Conservation (phyloP, 257 asterid genomes). For the Fraxinus pennsylvanica region DNA sequence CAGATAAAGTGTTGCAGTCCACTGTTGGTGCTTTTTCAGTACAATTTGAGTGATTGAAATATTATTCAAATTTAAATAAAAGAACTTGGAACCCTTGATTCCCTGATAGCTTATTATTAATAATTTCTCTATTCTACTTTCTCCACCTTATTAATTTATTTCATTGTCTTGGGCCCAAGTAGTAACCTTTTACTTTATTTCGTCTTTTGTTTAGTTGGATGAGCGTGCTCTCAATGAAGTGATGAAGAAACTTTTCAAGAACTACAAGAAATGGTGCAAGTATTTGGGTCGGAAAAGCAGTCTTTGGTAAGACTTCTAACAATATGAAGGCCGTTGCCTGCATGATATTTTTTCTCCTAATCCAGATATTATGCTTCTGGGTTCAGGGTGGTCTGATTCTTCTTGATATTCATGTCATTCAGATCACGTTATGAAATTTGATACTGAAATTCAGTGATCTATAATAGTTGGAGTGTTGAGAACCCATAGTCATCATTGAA, state of each 20-base stretch:
- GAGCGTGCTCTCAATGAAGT: constrained; percentile 97
- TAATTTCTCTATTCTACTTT: background rate
- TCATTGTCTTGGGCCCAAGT: constrained; percentile 10
- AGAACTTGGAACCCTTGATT: background rate
- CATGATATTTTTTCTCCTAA: constrained; percentile 15
- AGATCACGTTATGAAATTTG: constrained; percentile 16
- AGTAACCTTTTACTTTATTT: background rate
- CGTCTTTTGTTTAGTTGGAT: constrained; percentile 64
- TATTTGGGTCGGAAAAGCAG: constrained; percentile 96
- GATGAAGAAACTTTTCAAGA: constrained; percentile 97
- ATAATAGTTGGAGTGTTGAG: background rate
- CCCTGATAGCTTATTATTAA: background rate
- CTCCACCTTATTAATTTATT: background rate
- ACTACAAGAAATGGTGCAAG: constrained; percentile 99
- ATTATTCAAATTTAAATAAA: background rate
- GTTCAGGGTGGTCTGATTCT: background rate
- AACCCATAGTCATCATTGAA: background rate
- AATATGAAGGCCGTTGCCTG: background rate
- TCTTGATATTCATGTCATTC: background rate
- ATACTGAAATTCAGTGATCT: background rate
- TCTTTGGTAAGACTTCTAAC: constrained; percentile 62
- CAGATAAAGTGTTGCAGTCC: background rate
- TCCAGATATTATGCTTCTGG: constrained; percentile 14
- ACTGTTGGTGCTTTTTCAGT: background rate
- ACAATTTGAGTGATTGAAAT: constrained; percentile 6